Evolutionary conservation across 73 alveolate species (phyloP).

Genomic region (Symbiodinium pilosum): DNA sequence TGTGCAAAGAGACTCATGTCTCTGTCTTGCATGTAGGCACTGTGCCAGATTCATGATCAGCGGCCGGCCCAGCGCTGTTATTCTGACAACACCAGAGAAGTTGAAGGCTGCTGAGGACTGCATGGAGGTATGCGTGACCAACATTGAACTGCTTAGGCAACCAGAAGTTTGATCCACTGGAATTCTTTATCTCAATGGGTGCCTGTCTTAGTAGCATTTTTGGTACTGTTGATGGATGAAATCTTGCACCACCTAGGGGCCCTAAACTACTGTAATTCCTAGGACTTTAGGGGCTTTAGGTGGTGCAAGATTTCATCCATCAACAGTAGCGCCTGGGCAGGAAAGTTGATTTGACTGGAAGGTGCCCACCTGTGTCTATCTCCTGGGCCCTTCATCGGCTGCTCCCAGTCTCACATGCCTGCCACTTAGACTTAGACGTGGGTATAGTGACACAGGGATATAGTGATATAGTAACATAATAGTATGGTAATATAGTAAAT

Average conservation of each 20-base stretch:
- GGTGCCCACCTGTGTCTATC: constrained; percentile 90
- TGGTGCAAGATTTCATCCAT: too few species aligned
- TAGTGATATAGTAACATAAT: too few species aligned
- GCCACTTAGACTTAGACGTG: too few species aligned
- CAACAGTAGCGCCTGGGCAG: too few species aligned
- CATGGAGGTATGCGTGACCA: not conserved
- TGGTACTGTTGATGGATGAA: too few species aligned
- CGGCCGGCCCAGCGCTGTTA: not conserved
- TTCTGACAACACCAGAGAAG: not conserved
- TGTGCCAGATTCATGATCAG: constrained; percentile 90
- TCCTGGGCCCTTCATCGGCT: constrained; percentile 88
- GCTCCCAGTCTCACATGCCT: constrained; percentile 91
- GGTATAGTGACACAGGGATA: not conserved
- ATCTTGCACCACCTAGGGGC: too few species aligned
- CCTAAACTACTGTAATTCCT: too few species aligned
- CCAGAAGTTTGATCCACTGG: constrained; percentile 84
- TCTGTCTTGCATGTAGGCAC: constrained; percentile 34
- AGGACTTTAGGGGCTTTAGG: too few species aligned
- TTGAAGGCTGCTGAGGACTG: not conserved
- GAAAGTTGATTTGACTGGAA: too few species aligned
- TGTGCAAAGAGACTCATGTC: too few species aligned
- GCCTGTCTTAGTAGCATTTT: too few species aligned
- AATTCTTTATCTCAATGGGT: constrained; percentile 87
- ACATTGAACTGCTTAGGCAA: constrained; percentile 13
- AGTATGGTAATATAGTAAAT: not conserved